Percentiles rank a stretch among this genome's conserved stretches.
Conservation (phyloP, 2,329 filamentous ascomycete species). For the Lasiodiplodia theobromae region DNA sequence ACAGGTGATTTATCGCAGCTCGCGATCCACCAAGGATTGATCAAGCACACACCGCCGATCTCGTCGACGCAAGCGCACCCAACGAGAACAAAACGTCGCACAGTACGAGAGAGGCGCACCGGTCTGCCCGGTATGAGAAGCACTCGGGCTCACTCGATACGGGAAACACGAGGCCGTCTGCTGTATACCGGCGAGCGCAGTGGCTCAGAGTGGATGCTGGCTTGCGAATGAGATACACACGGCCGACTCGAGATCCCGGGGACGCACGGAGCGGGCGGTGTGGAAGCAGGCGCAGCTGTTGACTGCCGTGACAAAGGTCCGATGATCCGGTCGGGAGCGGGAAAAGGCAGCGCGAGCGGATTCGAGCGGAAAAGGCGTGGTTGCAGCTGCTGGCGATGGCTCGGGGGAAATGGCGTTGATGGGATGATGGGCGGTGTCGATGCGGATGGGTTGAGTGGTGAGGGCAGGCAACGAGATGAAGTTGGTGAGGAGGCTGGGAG, state of each 20-base stretch:
- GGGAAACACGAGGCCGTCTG: constrained; percentile 19
- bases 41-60: background rate
- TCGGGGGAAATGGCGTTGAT: background rate
- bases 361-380: background rate
- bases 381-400: background rate
- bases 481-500: background rate
- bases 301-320: background rate
- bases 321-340: background rate
- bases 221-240: background rate
- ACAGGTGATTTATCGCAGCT: background rate
- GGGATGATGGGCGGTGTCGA: background rate
- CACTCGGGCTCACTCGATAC: background rate
- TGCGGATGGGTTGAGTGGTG: background rate
- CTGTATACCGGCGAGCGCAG: background rate
- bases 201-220: background rate
- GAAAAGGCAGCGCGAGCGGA: too few species aligned
- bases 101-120: background rate
- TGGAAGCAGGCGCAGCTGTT: background rate
- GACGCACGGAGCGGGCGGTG: background rate
- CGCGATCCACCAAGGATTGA: background rate
- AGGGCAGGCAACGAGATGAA: background rate
- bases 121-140: background rate
- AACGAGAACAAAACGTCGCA: background rate
- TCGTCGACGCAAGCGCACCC: background rate
- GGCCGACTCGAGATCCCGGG: background rate